Conservation (phyloP, 2,329 filamentous ascomycete species). For the Epichloe festucae region DNA sequence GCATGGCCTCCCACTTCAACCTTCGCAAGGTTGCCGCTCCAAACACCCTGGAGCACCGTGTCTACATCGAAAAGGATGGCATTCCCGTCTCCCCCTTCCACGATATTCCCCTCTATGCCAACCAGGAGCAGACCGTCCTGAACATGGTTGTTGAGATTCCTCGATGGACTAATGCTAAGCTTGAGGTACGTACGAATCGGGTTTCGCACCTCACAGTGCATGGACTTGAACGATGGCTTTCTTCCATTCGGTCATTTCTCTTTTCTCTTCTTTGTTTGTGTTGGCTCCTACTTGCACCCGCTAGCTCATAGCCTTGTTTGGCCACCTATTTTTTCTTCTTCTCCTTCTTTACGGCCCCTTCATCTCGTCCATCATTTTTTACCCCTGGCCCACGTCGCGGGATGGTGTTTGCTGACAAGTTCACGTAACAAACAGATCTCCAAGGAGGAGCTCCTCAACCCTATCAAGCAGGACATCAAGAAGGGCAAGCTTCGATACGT, state of each 20-base stretch:
- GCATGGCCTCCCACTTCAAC: slow-evolving; percentile 54
- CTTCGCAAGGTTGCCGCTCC: slow-evolving; percentile 78
- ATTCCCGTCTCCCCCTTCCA: slow-evolving; percentile 93
- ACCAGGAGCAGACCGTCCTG: slow-evolving; percentile 84
- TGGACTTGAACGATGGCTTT: background rate
- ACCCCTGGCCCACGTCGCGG: background rate
- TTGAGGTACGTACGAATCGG: slow-evolving; percentile 56
- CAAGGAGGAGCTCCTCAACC: slow-evolving; percentile 96
- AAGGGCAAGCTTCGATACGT: slow-evolving; percentile 99
- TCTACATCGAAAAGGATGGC: slow-evolving; percentile 98
- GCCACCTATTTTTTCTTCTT: background rate
- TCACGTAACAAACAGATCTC: slow-evolving; percentile 57
- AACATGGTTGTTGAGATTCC: slow-evolving; percentile 99
- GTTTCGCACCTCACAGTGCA: background rate
- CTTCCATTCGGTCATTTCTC: background rate
- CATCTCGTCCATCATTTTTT: background rate
- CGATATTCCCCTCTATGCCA: slow-evolving; percentile 96
- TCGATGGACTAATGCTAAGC: slow-evolving; percentile 98
- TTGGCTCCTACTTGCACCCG: too few relatives aligned
- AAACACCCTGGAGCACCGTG: slow-evolving; percentile 91
- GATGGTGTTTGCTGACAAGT: slow-evolving; percentile 11
- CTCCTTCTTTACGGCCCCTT: too few relatives aligned
- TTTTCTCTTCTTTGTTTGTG: too few relatives aligned
- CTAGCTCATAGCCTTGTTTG: background rate
- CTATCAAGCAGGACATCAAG: slow-evolving; percentile 99